Conservation (phyloP, 2,329 filamentous ascomycete species). For the Lachnum nothofagi region DNA sequence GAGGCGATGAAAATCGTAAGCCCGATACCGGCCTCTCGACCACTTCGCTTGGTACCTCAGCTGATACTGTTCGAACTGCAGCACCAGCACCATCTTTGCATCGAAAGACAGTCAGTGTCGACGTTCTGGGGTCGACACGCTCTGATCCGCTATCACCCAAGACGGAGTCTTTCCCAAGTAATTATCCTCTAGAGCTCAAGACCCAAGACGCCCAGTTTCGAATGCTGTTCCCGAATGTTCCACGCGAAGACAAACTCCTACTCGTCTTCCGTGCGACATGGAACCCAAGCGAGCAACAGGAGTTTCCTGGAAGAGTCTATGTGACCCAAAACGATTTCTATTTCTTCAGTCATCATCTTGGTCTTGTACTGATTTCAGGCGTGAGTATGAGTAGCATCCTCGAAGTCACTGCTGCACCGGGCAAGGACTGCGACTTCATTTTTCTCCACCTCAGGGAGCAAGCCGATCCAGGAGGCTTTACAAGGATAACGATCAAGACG, state of each 20-base stretch:
- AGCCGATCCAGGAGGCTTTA: slow-evolving; percentile 22
- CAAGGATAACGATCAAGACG: slow-evolving; percentile 76
- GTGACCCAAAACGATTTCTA: slow-evolving; percentile 84
- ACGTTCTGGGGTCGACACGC: slow-evolving; percentile 35
- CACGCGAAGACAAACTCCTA: slow-evolving; percentile 73
- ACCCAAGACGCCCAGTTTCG: slow-evolving; percentile 91
- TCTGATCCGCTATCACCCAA: slow-evolving; percentile 19
- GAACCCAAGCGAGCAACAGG: slow-evolving; percentile 66
- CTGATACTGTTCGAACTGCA: slow-evolving; percentile 19
- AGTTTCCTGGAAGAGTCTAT: slow-evolving; percentile 80
- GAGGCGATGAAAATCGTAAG: slow-evolving; percentile 28
- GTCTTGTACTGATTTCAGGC: slow-evolving; percentile 77
- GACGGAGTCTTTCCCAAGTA: slow-evolving; percentile 54
- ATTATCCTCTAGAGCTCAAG: slow-evolving; percentile 76
- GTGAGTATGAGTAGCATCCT: slow-evolving; percentile 69
- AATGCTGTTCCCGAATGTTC: slow-evolving; percentile 78
- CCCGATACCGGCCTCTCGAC: slow-evolving; percentile 21
- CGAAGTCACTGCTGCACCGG: slow-evolving; percentile 84
- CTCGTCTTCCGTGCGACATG: slow-evolving; percentile 91
- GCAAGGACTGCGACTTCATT: slow-evolving; percentile 87
- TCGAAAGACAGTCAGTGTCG: slow-evolving; percentile 28
- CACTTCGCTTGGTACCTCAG: slow-evolving; percentile 20
- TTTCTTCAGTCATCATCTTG: slow-evolving; percentile 94
- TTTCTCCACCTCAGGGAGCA: slow-evolving; percentile 63
- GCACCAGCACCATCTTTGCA: slow-evolving; percentile 17